Evolutionary conservation across 106 monocot genomes (phyloP), one percentile per base, ranked within the genome.

Genomic region (Iris macrosiphon): DNA sequence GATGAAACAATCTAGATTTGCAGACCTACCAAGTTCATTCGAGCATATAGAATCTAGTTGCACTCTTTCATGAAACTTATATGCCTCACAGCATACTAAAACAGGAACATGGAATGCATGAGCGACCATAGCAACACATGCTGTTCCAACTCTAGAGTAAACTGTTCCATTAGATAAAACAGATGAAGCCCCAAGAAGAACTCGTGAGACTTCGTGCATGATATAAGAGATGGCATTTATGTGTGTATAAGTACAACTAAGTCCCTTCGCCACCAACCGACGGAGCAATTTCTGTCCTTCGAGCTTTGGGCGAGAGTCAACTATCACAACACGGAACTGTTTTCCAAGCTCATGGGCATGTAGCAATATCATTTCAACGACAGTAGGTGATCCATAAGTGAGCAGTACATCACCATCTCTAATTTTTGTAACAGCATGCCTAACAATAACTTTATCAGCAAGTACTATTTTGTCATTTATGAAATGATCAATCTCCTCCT

Each of bases 31-130:
- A 56, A 83, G 73, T 57, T 83, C 82, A 49, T 74, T 83, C 4
- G 69, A 83, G 63, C 82, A 83, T 60, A 77, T 83, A 37, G 70
- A 83, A 83, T 77, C 76, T 55, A 82, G 76, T 42, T 76, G 82
- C 44, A 76, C 76, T 40, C 82, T 72, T 50, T 76, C 72, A 59
- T 83, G 82, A 59, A 83, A 83, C 33, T 73, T 83, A 59, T 83
- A 77, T 38, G 77, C 77, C 50, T 83, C 73, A 52, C 77, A 83
- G 23, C 82, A 83, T 54, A 83, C 55, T 11, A 77, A 25, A 34
- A 83, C 73, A 52, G 77, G 77, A 44, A 76, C 69, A 55, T 49
- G 67, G 50, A 72, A 82, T 42, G 72, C 76, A 69, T 82, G 75
- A 29, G 75, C 81, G 22, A 75, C 75, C 82, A 82, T 72, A 47